These are phyloP conservation scores for Xylaria sp. DNA, from an alignment of 2,329 filamentous ascomycete species.

Conservation along the genomic window DNA sequence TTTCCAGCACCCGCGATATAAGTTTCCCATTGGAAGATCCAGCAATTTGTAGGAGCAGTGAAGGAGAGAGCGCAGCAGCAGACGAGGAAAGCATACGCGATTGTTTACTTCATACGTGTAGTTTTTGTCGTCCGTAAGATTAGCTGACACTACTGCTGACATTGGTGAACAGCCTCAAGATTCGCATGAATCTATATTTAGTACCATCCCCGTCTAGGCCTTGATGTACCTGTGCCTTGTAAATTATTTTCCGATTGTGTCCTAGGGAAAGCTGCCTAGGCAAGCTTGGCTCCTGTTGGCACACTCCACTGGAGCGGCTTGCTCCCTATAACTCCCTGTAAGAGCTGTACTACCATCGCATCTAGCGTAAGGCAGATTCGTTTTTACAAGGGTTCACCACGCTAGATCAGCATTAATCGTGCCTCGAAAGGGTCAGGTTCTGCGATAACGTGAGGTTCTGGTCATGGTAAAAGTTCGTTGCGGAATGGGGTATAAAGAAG, in stretches of 20 bases:
- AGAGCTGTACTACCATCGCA: too few relatives aligned
- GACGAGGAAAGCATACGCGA: neutral
- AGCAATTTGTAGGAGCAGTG: neutral
- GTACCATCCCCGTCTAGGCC: neutral
- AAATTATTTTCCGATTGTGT: slow-evolving; percentile 7
- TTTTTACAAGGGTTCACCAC: too few relatives aligned
- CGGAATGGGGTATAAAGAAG: too few relatives aligned
- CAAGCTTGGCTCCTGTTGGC: neutral
- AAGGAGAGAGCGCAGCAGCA: neutral
- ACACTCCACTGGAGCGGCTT: neutral
- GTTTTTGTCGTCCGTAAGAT: neutral
- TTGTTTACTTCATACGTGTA: neutral
- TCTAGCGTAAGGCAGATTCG: too few relatives aligned
- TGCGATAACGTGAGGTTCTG: too few relatives aligned
- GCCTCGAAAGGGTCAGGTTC: too few relatives aligned
- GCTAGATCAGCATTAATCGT: too few relatives aligned
- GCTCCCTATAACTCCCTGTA: too few relatives aligned
- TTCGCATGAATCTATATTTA: slow-evolving; percentile 7
- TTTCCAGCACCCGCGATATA: neutral
- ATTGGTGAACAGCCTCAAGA: neutral
- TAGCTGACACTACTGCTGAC: neutral
- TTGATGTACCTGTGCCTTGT: neutral
- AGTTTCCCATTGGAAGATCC: neutral
- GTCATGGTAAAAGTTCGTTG: too few relatives aligned
- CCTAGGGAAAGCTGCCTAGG: neutral